Conservation (phyloP, 805 yeast genomes). For the Pichia pseudocactophila region DNA sequence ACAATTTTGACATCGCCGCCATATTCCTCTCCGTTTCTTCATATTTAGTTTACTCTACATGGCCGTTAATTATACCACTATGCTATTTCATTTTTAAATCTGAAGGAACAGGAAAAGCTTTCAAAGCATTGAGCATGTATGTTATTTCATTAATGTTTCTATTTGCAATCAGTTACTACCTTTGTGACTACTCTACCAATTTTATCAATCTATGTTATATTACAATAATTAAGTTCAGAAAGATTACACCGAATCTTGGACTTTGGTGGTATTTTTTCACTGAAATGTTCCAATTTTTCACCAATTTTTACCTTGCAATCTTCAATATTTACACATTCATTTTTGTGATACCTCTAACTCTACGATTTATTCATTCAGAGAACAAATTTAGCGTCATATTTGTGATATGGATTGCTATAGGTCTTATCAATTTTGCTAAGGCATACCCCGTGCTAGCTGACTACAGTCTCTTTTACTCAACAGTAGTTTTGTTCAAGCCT, state of each 20-base stretch:
- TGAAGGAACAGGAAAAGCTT: constrained; percentile 1
- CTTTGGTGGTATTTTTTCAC: constrained; percentile 98
- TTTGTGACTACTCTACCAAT: constrained; percentile 31
- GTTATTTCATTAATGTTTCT: constrained; percentile 22
- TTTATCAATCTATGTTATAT: constrained; percentile 52
- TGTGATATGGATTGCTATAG: constrained; percentile 33
- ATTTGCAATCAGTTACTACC: constrained; percentile 30
- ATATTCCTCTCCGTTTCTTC: constrained; percentile 52
- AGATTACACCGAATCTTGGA: constrained; percentile 84
- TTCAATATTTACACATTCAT: constrained; percentile 68
- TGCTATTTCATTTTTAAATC: constrained; percentile 21
- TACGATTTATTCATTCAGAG: constrained; percentile 40
- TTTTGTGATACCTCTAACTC: constrained; percentile 64
- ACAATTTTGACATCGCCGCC: constrained; percentile 36
- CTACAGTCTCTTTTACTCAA: constrained; percentile 34
- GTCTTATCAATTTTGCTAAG: constrained; percentile 51
- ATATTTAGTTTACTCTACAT: constrained; percentile 55
- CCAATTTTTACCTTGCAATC: constrained; percentile 71
- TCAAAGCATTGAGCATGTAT: constrained; percentile 26
- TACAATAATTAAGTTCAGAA: constrained; percentile 48
- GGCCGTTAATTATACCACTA: constrained; percentile 54
- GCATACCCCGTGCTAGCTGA: constrained; percentile 86
- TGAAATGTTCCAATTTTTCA: constrained; percentile 87
- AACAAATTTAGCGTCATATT: constrained; percentile 18
- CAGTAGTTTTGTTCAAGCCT: constrained; percentile 24